Conservation (phyloP, 805 yeast species). For the Nematodospora valgi region DNA sequence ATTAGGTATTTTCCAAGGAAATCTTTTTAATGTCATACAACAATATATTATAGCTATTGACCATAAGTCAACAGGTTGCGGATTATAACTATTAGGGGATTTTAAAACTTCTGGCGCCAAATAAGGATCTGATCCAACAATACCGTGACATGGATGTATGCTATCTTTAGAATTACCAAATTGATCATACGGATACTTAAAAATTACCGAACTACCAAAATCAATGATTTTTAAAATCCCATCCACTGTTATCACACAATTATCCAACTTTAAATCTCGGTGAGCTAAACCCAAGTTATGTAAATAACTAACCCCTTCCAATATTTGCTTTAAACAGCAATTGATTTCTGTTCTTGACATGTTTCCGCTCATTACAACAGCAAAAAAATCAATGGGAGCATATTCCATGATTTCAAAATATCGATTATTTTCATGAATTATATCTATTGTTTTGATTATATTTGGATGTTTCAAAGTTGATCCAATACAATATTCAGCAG, state of each 20-base stretch:
- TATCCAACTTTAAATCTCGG: constrained; percentile 87
- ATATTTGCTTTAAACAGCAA: constrained; percentile 86
- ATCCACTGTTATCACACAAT: constrained; percentile 77
- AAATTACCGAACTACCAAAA: constrained; percentile 91
- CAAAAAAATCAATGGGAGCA: constrained; percentile 89
- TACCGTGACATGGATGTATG: constrained; percentile 76
- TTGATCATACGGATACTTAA: constrained; percentile 74
- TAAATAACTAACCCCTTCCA: constrained; percentile 76
- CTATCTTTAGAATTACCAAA: constrained; percentile 41
- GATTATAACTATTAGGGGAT: constrained; percentile 61
- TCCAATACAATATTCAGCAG: constrained; percentile 93
- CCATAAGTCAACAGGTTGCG: constrained; percentile 94
- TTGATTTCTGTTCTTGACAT: constrained; percentile 77
- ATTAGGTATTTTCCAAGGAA: constrained; percentile 94
- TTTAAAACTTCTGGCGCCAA: constrained; percentile 88
- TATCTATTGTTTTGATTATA: constrained; percentile 87
- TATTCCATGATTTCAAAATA: constrained; percentile 92
- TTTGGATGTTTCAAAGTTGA: constrained; percentile 86
- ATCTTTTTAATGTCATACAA: constrained; percentile 86
- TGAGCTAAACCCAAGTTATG: constrained; percentile 87
- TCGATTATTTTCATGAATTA: constrained; percentile 82
- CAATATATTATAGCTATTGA: constrained; percentile 87
- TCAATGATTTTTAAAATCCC: constrained; percentile 91
- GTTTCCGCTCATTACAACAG: constrained; percentile 89
- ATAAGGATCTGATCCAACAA: constrained; percentile 85